Conservation (phyloP, 2,329 filamentous ascomycete genomes). For the Eutypa lata region DNA sequence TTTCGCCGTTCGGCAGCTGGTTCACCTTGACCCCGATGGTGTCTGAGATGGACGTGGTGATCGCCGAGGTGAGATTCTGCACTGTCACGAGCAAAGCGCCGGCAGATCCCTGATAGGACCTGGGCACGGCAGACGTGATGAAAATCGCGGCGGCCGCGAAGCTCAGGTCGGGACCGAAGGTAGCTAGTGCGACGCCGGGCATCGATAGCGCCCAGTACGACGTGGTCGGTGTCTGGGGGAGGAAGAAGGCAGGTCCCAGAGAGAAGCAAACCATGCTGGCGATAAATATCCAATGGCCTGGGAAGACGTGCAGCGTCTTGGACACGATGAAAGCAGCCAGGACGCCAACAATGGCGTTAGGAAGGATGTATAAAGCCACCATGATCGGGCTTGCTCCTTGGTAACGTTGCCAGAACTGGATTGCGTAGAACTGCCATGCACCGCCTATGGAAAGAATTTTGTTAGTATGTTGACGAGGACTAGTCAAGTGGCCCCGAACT, state of each 20-base stretch:
- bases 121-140: constrained; percentile 42
- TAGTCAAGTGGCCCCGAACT: too few species aligned
- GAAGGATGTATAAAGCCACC: constrained; percentile 40
- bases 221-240: constrained; percentile 34
- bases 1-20: constrained; percentile 16
- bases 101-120: constrained; percentile 44
- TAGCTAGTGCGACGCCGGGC: constrained; percentile 40
- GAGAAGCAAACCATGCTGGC: constrained; percentile 35
- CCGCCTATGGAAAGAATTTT: constrained; percentile 12
- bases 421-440: constrained; percentile 33
- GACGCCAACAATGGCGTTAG: constrained; percentile 42
- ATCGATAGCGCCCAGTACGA: constrained; percentile 43
- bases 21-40: constrained; percentile 30
- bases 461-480: constrained; percentile 8
- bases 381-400: constrained; percentile 37
- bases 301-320: constrained; percentile 40
- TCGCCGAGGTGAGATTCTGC: constrained; percentile 42
- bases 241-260: constrained; percentile 20
- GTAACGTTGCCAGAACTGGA: constrained; percentile 34
- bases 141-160: constrained; percentile 48
- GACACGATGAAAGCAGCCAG: constrained; percentile 44
- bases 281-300: constrained; percentile 43
- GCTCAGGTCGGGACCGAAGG: constrained; percentile 44
- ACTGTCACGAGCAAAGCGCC: constrained; percentile 44
- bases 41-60: constrained; percentile 33